Base-by-base conservation (phyloP, 179 eudicot genomes). In the Gypsophila paniculata region DNA sequence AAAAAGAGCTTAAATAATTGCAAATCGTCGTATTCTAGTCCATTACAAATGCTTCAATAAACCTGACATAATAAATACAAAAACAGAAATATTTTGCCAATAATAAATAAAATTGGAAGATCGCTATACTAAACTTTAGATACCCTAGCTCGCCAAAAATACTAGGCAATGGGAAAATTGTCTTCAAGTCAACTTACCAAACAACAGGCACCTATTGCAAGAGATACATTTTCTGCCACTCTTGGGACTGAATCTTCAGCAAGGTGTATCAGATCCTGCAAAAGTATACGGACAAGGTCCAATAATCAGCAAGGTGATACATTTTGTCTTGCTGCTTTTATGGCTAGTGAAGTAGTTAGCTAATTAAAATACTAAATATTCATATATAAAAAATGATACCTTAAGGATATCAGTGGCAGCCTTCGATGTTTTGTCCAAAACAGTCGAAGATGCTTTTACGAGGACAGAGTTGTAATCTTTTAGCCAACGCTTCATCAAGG, bases 181-280 rank as follows among this genome's bases (percentile, higher is more conserved):
- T 3, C 25, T 29, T 13, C 49, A 42, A 19, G 57, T 38, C 48
- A 42, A 76, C 86, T 84, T 84, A 95, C 99, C 85, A 74, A 72
- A 75, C 99, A 92, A 79, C 85, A 82, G 19, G 99, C 96, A 71
- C 96, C 96, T 53, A 92, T 53, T 75, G 99, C 95, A 53, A 95
- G 85, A 34, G 88, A 93, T 39, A 92, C 79, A 83, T 92, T 95
- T 79, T 92, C 98, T 39, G 96, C 96, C 78, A 91, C 85, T 63
- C 96, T 85, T 62, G 99, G 99, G 54, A 95, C 79, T 23, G 96
- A 85, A 70, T 85, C 86, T 80, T 89, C 89, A 54, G 93, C 98
- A 74, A 79, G 75, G 85, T 79, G 81, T 65, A 75, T 82, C 67
- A 91, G 70, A 52, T 52, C 79, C 99, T 94, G 90, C 76, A 80